Evolutionary conservation across 352 stramenopile species (phyloP), one percentile per base, ranked within the genome.

Genomic region (Lagenidium giganteum): DNA sequence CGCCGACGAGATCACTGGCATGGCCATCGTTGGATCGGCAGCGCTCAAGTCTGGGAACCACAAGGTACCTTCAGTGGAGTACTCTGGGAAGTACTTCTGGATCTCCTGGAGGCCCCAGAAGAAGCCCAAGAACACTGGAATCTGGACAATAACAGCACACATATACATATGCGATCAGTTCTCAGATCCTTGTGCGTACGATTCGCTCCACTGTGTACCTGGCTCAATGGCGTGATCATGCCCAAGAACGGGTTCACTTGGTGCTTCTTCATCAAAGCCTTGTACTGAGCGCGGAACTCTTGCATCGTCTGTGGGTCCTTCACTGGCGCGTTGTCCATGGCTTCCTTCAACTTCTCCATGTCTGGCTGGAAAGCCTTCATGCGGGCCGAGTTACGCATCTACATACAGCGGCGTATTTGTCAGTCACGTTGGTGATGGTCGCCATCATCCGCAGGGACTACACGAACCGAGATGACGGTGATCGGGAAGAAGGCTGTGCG

Each of bases 311-410:
- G 60, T 3, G 62, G 50, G 48, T 81, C 61, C 18, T 54, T 57
- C 11, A 64, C 64, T 14, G 67, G 64, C 16, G 73, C 68, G 23
- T 36, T 42, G 16, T 87, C 61, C 67, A 89, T 90, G 35, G 87
- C 70, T 2, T 57, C 60, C 29, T 76, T 69, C 22, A 93, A 62
- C 42, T 90, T 92, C 41, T 90, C 67, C 74, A 93, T 83, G 29
- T 93, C 79, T 4, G 78, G 76, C 54, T 91, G 74, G 58, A 91
- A 79, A 11, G 65, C 48, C 41, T 87, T 87, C 78, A 93, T 87
- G 48, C 87, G 86, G 28, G 78, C 81, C 42, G 81, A 74, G 63
- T 93, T 91, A n/a, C 74, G 56, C 56, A 93, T 70, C 81, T 93
- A 40, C 12, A 39, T 20, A 26, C 21, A 37, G n/a, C n/a, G n/a